Evolutionary conservation across 2,329 filamentous ascomycete species (phyloP), one percentile per base, ranked within the genome.

Genomic region (Penicillium corylophilum): DNA sequence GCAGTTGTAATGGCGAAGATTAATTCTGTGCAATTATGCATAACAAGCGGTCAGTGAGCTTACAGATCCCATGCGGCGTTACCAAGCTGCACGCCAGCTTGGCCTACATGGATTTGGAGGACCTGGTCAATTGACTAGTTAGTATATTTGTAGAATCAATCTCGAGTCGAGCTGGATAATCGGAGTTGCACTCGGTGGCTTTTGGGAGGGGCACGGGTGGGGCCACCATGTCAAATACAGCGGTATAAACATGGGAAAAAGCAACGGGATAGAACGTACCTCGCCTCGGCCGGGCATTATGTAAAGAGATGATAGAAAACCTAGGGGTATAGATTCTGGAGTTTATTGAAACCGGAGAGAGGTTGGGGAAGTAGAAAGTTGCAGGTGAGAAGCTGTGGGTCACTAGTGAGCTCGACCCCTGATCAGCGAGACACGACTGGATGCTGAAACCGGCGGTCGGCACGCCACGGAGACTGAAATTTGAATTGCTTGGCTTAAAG

Each of bases 21-120:
- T 16, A 38, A 38, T 38, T 3, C 18, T 35, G 29, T 44, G 31
- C 40, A 47, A 41, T 46, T 40, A 38, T 24, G 39, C 26, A 42
- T 54, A 56, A 66, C 60, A 61, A 65, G 66, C 62, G 68, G 64
- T 68, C 61, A 57, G 53, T 38, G 46, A 49, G 71, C 82, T 60
- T 81, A 86, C 84, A 86, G 78, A 73, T 87, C 83, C 84, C 84
- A 87, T 62, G 83, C 84, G 66, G 80, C 82, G 75, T 86, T 86
- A 64, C 84, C 84, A 53, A 87, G 80, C 77, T 87, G 84, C 49
- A 77, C 79, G 71, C 84, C 84, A 71, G 84, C 84, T 75, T 87
- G 84, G 71, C 84, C 84, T 71, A 87, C 83, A 70, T 86, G 83
- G 64, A 87, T 74, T 72, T 87, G 84, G 68, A 80, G 81, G 70